Conservation (phyloP, 257 asterid genomes). For the Solanum piurae region DNA sequence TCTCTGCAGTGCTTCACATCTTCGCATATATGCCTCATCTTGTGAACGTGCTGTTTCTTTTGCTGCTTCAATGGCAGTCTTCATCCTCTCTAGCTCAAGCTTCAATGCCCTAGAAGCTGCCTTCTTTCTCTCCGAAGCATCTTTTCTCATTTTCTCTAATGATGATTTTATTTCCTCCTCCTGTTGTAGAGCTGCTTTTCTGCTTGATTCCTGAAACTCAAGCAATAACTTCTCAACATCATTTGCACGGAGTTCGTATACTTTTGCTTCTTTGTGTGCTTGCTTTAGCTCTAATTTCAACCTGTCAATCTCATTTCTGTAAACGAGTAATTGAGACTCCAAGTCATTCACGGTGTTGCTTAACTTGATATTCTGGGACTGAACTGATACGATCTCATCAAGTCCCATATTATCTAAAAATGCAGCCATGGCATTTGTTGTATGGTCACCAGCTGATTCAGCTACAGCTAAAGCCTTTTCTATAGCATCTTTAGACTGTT, state of each 20-base stretch:
- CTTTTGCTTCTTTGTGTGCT: conserved; percentile 9
- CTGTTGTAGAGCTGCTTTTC: conserved; percentile 17
- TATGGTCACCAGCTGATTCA: conserved; percentile 24
- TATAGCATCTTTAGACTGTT: conserved; percentile 28
- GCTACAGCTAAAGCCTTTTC: conserved; percentile 34
- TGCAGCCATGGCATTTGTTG: conserved; percentile 15
- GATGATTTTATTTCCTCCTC: conserved; percentile 23
- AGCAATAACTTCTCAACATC: conserved; percentile 22
- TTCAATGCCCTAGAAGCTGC: conserved; percentile 30
- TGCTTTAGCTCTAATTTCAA: conserved; percentile 23
- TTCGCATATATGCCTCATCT: conserved; percentile 22
- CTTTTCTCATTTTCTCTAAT: conserved; percentile 28
- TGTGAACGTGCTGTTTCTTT: conserved; percentile 18
- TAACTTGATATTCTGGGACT: conserved; percentile 21
- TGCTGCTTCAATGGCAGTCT: conserved; percentile 29
- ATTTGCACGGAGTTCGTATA: conserved; percentile 14
- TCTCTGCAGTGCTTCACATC: conserved; percentile 32
- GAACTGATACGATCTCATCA: conserved; percentile 12
- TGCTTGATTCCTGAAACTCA: conserved; percentile 26
- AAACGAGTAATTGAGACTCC: conserved; percentile 8
- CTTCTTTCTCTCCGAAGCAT: conserved; percentile 16
- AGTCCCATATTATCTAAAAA: conserved; percentile 16
- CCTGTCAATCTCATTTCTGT: conserved; percentile 10
- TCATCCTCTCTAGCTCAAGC: conserved; percentile 23
- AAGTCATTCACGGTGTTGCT: conserved; percentile 17